phyloP scores from a whole-genome alignment of 768 basidiomycete species.

The Nidularia sp. region DNA sequence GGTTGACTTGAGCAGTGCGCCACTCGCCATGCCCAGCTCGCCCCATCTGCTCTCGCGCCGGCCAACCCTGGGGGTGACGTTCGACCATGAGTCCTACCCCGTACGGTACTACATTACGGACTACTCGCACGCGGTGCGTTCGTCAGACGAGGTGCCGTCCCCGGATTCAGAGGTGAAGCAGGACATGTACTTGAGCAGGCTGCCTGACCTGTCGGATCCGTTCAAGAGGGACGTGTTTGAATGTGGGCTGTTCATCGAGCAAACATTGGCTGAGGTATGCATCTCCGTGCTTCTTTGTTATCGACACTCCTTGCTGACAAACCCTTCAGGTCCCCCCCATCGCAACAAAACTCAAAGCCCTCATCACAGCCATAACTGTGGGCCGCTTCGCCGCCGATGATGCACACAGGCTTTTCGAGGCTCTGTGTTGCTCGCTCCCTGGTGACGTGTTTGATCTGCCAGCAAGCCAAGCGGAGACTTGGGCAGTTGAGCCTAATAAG shows the following conservation, averaged over 20 bases:
- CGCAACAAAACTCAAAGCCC: constrained; percentile 31
- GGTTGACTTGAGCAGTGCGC: constrained; percentile 36
- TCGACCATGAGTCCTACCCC: constrained; percentile 31
- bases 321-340: constrained; percentile 33
- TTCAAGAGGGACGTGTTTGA: background rate
- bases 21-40: constrained; percentile 5
- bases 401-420: constrained; percentile 45
- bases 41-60: background rate
- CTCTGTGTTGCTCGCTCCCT: constrained; percentile 39
- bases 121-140: constrained; percentile 12
- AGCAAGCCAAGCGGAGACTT: too few species aligned
- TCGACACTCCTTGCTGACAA: background rate
- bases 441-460: constrained; percentile 31
- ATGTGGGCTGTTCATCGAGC: background rate
- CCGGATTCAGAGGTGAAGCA: too few species aligned
- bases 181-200: too few species aligned
- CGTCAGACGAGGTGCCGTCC: too few species aligned
- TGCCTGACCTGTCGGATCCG: background rate
- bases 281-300: background rate
- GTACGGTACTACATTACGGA: constrained; percentile 34
- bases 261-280: background rate
- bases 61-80: constrained; percentile 7
- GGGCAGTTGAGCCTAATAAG: too few species aligned
- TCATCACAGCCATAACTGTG: constrained; percentile 43
- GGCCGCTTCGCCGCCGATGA: constrained; percentile 48